Conservation (phyloP, 495 filamentous ascomycete genomes). For the Hyphodiscus hymeniophilus region DNA sequence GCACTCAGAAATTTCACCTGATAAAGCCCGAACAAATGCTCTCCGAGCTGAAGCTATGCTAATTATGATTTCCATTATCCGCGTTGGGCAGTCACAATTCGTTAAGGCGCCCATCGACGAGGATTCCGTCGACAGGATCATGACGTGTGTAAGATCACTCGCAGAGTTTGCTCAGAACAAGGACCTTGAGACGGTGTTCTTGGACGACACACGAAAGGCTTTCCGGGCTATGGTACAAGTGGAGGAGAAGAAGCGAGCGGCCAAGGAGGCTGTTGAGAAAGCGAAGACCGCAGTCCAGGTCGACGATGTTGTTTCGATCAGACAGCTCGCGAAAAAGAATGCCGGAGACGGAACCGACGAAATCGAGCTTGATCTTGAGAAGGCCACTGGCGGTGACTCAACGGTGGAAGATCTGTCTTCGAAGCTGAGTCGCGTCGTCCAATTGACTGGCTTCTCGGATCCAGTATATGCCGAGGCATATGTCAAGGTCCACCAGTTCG, state of each 20-base stretch:
- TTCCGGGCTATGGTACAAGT: constrained; percentile 98
- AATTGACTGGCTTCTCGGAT: constrained; percentile 97
- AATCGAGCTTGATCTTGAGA: constrained; percentile 83
- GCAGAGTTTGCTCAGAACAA: constrained; percentile 86
- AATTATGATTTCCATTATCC: constrained; percentile 95
- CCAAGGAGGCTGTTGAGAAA: constrained; percentile 83
- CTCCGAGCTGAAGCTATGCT: constrained; percentile 96
- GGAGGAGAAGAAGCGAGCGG: constrained; percentile 93
- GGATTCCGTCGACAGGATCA: constrained; percentile 93
- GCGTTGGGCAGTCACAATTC: constrained; percentile 95
- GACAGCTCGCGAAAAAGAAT: constrained; percentile 90
- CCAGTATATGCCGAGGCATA: constrained; percentile 98
- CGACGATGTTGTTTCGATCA: constrained; percentile 86
- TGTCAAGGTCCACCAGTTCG: constrained; percentile 97
- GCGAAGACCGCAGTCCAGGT: constrained; percentile 92
- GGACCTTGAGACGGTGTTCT: constrained; percentile 83
- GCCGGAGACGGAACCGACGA: constrained; percentile 76
- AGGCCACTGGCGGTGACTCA: constrained; percentile 85
- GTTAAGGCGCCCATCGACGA: constrained; percentile 97
- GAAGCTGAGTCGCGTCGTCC: constrained; percentile 92
- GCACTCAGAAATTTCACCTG: constrained; percentile 87
- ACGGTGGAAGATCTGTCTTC: constrained; percentile 78
- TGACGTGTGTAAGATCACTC: constrained; percentile 89
- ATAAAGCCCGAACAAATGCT: constrained; percentile 82
- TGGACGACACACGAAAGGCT: constrained; percentile 92